A percentile compares a stretch with the other conserved stretches of the same genome.
Evolutionary conservation across 768 basidiomycete species (phyloP).

Genomic region (Mycena floridula): DNA sequence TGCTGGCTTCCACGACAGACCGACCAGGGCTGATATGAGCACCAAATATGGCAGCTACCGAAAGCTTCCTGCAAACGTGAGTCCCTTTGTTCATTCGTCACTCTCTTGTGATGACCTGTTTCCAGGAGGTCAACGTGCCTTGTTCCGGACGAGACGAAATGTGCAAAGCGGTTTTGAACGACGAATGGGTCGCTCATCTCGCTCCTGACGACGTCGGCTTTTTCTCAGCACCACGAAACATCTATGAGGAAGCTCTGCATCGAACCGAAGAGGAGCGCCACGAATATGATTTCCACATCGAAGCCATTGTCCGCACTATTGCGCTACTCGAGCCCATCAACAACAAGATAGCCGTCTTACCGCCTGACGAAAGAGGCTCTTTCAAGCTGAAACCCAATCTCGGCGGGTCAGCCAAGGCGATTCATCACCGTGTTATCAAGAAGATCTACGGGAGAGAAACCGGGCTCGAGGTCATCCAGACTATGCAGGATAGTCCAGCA

Average conservation of each 20-base stretch:
- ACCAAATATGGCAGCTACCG: conserved; percentile 87
- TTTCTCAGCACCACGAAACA: conserved; percentile 86
- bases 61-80: conserved; percentile 69
- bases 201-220: conserved; percentile 92
- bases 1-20: conserved; percentile 25
- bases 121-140: conserved; percentile 76
- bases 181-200: conserved; percentile 98
- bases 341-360: conserved; percentile 77
- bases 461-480: conserved; percentile 73
- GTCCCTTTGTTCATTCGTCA: conserved; percentile 24
- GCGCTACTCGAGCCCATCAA: conserved; percentile 86
- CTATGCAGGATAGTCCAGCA: conserved; percentile 90
- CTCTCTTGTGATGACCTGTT: conserved; percentile 1
- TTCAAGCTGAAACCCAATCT: conserved; percentile 90
- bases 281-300: conserved; percentile 98
- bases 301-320: conserved; percentile 90
- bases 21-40: conserved; percentile 55
- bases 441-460: conserved; percentile 93
- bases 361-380: conserved; percentile 65
- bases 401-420: conserved; percentile 79
- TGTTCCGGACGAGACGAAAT: conserved; percentile 97
- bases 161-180: conserved; percentile 94
- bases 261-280: conserved; percentile 97
- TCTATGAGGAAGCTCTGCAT: conserved; percentile 94
- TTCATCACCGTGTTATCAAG: conserved; percentile 91